Evolutionary conservation across 2,329 filamentous ascomycete species (phyloP), one percentile per base, ranked within the genome.

Genomic region (Pyrenophora teres): DNA sequence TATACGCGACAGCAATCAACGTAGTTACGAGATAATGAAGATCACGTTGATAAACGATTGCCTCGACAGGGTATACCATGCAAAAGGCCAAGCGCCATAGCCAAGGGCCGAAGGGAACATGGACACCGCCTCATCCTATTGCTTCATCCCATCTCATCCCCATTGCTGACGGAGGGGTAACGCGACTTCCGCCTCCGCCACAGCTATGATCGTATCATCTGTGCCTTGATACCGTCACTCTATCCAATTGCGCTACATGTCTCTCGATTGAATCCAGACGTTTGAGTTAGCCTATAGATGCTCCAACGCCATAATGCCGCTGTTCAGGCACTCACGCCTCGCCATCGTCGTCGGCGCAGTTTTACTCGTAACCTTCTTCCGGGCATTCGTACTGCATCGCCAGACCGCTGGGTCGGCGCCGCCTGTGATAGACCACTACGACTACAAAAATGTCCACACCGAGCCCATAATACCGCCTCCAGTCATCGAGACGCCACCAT

Each of bases 301-400:
- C 44, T 15, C 19, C 19, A 21, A 38, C 47, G 50, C 57, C 59
- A 39, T 51, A 4, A 71, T 71, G 69, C 68, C 69, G 39, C 51
- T 62, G 47, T 27, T 72, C 40, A 71, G 68, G 19, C 69, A 66
- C 38, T 69, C 69, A 21, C 68, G 69, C 52, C 52, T 71, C 53
- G 60, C 62, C 58, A 52, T 67, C 39, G 39, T 65, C 18, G 46
- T 69, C 19, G 42, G 68, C 33, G 55, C 61, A 33, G 54, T 69
- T 39, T 63, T 65, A 19, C 58, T 72, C 39, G 19, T 71, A 23
- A 66, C 56, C 52, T 69, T 72, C 53, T 54, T 72, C 21, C 71
- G 68, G 68, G 67, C 67, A 1, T 64, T 60, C 42, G 69, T 66
- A 21, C 53, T 67, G 15, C 65, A 69, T 6, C 47, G 51, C 27